Base-by-base conservation (phyloP, 2,329 filamentous ascomycete species). In the Aspergillus niger region DNA sequence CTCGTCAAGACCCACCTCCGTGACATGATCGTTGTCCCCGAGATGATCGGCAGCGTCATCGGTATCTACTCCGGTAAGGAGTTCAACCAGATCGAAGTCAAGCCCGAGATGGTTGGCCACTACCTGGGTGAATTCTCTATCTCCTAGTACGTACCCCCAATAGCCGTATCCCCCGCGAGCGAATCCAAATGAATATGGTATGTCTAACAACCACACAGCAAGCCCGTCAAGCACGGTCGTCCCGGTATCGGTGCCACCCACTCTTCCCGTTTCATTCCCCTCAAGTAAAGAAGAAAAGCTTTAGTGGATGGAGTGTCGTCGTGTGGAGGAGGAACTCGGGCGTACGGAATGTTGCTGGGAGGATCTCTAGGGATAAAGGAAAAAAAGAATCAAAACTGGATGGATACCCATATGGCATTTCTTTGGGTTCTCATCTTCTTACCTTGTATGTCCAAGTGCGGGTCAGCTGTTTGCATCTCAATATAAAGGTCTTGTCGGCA, bases 31-130 rank as follows among this genome's bases (percentile, higher is more conserved):
- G 89, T 99, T 79, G 95, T 99, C 74, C 95, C 95, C 76, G 95
- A 99, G 88, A 98, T 99, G 95, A 99, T 99, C 80, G 95, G 95
- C 77, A 91, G 87, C 83, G 94, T 99, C 77, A 91, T 99, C 77
- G 95, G 93, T 81, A 95, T 99, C 87, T 99, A 99, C 91, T 97
- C 92, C 72, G 95, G 95, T 80, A 99, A 99, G 90, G 93, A 98
- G 85, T 99, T 99, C 91, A 99, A 99, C 90, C 94, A 97, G 88
- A 93, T 99, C 76, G 95, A 99, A 85, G 95, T 99, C 86, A 97
- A 97, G 90, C 95, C 95, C 76, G 95, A 99, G 88, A 99, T 99
- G 95, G 95, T 99, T 83, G 95, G 95, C 81, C 94, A 98, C 87
- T 97, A 97, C 88, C 87, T 99, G 72, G 95, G 87, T 78, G 95